Base-by-base conservation (phyloP, 2,329 filamentous ascomycete species). In the Biscogniauxia marginata region DNA sequence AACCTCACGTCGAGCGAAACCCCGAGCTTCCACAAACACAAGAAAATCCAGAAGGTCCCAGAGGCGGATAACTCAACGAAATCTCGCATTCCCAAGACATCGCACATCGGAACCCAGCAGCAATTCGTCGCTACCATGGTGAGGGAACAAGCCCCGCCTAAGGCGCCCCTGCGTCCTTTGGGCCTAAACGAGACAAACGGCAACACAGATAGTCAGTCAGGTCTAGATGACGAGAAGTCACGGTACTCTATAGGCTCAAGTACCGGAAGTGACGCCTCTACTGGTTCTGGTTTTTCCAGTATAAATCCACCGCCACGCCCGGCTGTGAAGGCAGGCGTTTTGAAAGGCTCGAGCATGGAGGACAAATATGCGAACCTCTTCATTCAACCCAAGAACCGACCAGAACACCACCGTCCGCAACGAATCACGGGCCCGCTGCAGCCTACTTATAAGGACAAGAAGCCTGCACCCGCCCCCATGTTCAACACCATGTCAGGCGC, bases 391-490 rank as follows among this genome's bases (percentile, higher is more conserved):
- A 81, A 76, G 67, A 80, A 74, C 50, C 77, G 82, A 2, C 83
- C 83, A 1, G 83, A 86, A 65, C 81, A 83, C 62, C 83, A 86
- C 65, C 75, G 80, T 46, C 78, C 75, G 43, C 78, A 77, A 59
- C 76, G 73, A 55, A 73, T 82, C 23, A 71, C 72, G 6, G 79
- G 79, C 2, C 81, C 82, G 3, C 66, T 74, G 58, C 74, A 76
- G 8, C 78, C 78, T n/a, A 70, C 75, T 39, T 77, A 74, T 62
- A 71, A 77, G 59, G 75, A 82, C 59, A 77, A 73, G 63, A 80
- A 75, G 62, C 73, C 78, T 8, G 74, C 77, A 2, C 74, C 77
- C 1, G 65, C 76, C 59, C 76, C 75, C 19, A 72, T 81, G 65
- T 85, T 80, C 70, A 77, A 75, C 67, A 82, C 81, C 3, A 70